Base-by-base conservation (phyloP, 805 yeast genomes). In the Brettanomyces anomalus region DNA sequence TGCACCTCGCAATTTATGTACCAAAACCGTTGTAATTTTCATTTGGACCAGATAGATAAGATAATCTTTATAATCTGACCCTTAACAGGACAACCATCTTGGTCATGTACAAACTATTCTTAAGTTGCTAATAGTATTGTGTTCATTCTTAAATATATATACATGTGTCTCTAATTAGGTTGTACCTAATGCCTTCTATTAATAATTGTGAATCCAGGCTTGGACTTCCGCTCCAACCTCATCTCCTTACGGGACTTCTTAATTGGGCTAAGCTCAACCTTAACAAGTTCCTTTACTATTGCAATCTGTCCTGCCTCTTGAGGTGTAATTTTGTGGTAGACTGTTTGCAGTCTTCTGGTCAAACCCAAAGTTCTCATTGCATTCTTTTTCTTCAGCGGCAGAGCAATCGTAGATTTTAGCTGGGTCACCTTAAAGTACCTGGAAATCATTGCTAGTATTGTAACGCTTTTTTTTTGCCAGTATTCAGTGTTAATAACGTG, bases 231-330 rank as follows among this genome's bases (percentile, higher is more conserved):
- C 35, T 66, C 66, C 8, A 53, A 56, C 43, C 80, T 68, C 60
- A 79, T 68, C 55, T 84, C 72, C 15, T 63, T 60, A 42, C 70
- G 72, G 1, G 78, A 62, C 51, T 78, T 62, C 16, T 66, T 65
- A 24, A 68, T 64, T 36, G 78, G 80, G 10, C 82, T 78, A 32
- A 87, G 66, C 52, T 87, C 90, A 24, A 90, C 93, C 39, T 75
- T 76, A 7, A 90, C 89, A 44, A 90, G 68, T 61, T 90, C 97
- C 62, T 90, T 90, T 37, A 90, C 85, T 46, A 73, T 69, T 28
- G 86, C 77, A 44, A 90, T 72, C 68, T 81, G 79, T 61, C 95
- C 96, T 3, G 97, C 96, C 46, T 81, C 75, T 30, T 81, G 76
- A 14, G 94, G 88, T 11, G 82, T 71, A 4, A 85, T 86, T 38